These are phyloP conservation scores for Lichtheimia ornata DNA, from an alignment of 371 early-diverging fungal genomes.

Conservation along the genomic window DNA sequence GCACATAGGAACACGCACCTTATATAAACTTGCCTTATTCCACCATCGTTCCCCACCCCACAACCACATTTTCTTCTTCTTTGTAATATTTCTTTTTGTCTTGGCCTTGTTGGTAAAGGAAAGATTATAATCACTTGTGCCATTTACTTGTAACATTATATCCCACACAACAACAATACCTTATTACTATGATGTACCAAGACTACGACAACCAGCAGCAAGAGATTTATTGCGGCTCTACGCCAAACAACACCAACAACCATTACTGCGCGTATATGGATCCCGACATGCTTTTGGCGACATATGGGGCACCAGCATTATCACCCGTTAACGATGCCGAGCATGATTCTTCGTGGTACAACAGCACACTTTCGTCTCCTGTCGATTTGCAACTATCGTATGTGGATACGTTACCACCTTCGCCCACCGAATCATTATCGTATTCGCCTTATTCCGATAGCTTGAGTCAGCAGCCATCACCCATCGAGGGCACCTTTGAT, in stretches of 20 bases:
- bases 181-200: conserved; percentile 9
- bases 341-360: conserved; percentile 4
- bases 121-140: conserved; percentile 2
- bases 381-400: background rate
- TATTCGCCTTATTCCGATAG: conserved; percentile 11
- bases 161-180: background rate
- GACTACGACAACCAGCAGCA: conserved; percentile 3
- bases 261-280: conserved; percentile 1
- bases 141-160: conserved; percentile 11
- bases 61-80: background rate
- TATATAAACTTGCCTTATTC: background rate
- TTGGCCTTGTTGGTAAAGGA: background rate
- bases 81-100: background rate
- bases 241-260: background rate
- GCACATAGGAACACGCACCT: background rate
- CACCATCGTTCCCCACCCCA: background rate
- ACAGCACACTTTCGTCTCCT: conserved; percentile 9
- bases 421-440: background rate
- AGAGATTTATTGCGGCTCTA: conserved; percentile 2
- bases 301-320: background rate
- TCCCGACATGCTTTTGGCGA: conserved; percentile 5
- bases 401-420: conserved; percentile 3
- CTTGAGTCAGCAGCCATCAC: conserved; percentile 11
- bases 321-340: background rate
- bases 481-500: conserved; percentile 4